A percentile compares a stretch with the other conserved stretches of the same genome.
Evolutionary conservation across 169 alveolate genomes (phyloP).

Genomic region (Babesia bigemina): DNA sequence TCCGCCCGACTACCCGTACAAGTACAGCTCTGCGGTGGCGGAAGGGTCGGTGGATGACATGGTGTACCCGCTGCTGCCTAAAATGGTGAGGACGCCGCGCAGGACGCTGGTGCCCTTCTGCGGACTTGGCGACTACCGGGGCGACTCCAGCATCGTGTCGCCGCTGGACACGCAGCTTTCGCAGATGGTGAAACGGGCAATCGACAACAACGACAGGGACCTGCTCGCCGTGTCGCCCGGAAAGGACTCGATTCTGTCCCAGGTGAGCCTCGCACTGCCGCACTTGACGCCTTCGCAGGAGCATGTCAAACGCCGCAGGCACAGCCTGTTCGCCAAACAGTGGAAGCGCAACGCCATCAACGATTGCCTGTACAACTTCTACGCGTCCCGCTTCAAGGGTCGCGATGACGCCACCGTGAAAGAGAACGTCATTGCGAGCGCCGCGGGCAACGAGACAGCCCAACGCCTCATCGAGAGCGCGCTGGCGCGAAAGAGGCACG

Average conservation of each 20-base stretch:
- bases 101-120: constrained; percentile 55
- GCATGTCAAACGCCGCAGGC: constrained; percentile 48
- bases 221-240: neutral
- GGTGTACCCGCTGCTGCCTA: constrained; percentile 61
- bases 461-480: neutral
- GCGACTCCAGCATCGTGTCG: neutral
- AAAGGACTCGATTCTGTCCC: neutral
- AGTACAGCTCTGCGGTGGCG: neutral
- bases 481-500: neutral
- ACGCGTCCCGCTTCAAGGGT: neutral
- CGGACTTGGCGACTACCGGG: constrained; percentile 19
- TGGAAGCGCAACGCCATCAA: constrained; percentile 67
- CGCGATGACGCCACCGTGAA: constrained; percentile 6
- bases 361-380: constrained; percentile 23
- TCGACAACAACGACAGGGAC: neutral
- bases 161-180: constrained; percentile 32
- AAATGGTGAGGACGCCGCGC: constrained; percentile 58
- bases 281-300: constrained; percentile 22
- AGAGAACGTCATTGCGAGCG: neutral
- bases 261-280: neutral
- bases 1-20: constrained; percentile 64
- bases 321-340: constrained; percentile 46
- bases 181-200: neutral
- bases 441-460: constrained; percentile 10
- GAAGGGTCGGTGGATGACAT: constrained; percentile 10